phyloP scores from a whole-genome alignment of 2,329 filamentous ascomycete genomes.

The Purpureocillium lavendulum region DNA sequence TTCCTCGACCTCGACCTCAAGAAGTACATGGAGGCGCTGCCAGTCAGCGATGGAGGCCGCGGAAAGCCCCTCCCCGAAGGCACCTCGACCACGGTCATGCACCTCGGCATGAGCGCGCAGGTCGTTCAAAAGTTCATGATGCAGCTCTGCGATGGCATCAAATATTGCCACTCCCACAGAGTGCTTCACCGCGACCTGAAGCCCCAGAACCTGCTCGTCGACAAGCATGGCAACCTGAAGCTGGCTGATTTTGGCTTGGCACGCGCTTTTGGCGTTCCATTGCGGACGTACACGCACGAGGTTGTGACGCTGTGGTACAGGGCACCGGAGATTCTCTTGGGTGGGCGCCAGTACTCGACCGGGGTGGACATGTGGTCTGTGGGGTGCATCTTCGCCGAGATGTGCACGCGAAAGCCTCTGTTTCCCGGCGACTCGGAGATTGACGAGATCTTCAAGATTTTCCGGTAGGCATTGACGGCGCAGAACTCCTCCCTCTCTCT shows the following conservation, averaged over 20 bases:
- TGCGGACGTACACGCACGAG: constrained; percentile 90
- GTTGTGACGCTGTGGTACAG: constrained; percentile 94
- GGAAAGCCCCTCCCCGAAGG: constrained; percentile 80
- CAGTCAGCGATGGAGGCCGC: constrained; percentile 73
- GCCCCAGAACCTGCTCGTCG: constrained; percentile 82
- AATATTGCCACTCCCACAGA: constrained; percentile 83
- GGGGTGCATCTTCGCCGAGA: constrained; percentile 91
- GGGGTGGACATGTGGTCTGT: constrained; percentile 96
- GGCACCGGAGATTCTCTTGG: constrained; percentile 80
- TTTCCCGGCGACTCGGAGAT: constrained; percentile 80
- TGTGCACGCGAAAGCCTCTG: constrained; percentile 88
- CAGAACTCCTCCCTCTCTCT: not conserved
- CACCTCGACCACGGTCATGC: constrained; percentile 52
- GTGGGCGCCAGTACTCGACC: constrained; percentile 85
- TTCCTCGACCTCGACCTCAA: constrained; percentile 88
- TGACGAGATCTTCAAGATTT: constrained; percentile 43
- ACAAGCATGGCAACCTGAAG: constrained; percentile 81
- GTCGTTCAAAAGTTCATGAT: constrained; percentile 93
- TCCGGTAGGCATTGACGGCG: constrained; percentile 50
- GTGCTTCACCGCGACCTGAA: constrained; percentile 84
- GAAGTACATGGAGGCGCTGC: constrained; percentile 92
- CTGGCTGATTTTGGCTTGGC: constrained; percentile 85
- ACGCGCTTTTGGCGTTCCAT: constrained; percentile 81
- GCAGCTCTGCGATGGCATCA: constrained; percentile 75
- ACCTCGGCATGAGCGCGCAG: constrained; percentile 64